Conservation (phyloP, 2,329 filamentous ascomycete genomes). For the Camillea tinctor region DNA sequence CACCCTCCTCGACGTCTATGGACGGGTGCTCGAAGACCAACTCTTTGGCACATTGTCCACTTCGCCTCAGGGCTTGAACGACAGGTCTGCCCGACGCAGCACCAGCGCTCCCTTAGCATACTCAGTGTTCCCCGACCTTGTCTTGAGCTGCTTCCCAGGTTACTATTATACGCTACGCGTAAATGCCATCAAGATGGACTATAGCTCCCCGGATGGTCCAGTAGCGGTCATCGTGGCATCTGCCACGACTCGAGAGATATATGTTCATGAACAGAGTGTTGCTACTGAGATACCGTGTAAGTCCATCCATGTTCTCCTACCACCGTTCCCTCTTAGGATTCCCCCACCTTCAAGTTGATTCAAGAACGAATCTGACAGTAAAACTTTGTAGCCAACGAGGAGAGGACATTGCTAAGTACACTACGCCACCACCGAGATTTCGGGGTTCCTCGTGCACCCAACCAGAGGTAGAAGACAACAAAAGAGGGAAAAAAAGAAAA, state of each 20-base stretch:
- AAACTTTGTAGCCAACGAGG: not conserved
- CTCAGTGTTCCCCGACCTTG: slow-evolving; percentile 24
- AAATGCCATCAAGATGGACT: slow-evolving; percentile 25
- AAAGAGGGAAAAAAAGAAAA: no score
- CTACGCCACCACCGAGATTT: not conserved
- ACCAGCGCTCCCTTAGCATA: slow-evolving; percentile 16
- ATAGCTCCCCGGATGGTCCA: slow-evolving; percentile 12
- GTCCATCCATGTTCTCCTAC: slow-evolving; percentile 8
- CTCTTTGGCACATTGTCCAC: slow-evolving; percentile 21
- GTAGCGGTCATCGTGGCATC: slow-evolving; percentile 13
- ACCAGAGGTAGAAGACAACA: not conserved
- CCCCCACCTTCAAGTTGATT: not conserved
- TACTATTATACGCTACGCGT: slow-evolving; percentile 23
- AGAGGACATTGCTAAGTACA: not conserved
- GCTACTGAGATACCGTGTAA: slow-evolving; percentile 23
- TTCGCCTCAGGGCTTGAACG: slow-evolving; percentile 14
- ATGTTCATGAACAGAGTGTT: slow-evolving; percentile 19
- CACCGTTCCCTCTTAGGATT: not conserved
- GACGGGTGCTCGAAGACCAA: slow-evolving; percentile 15
- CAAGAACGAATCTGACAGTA: not conserved
- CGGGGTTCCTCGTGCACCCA: not conserved
- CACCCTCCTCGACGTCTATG: slow-evolving; percentile 23
- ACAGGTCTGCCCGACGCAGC: slow-evolving; percentile 8
- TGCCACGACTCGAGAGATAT: slow-evolving; percentile 14
- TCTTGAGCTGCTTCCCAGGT: slow-evolving; percentile 19